phyloP scores from a whole-genome alignment of 73 alveolate species.

The Uronychia setigera region DNA sequence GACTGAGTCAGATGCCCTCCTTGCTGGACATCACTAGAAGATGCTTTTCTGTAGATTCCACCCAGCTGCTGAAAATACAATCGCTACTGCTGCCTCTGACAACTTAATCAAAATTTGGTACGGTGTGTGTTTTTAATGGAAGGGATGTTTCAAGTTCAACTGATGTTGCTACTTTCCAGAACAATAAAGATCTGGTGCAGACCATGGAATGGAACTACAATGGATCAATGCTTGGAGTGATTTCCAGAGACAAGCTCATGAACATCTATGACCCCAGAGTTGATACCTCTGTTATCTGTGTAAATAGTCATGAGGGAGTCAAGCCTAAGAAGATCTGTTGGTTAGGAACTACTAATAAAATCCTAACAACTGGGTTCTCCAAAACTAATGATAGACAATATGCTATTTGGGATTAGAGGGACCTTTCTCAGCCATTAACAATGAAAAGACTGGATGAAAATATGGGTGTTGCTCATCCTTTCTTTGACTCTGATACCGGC shows the following conservation, averaged over 20 bases:
- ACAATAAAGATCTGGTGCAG: conserved; percentile 53
- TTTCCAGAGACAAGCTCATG: conserved; percentile 83
- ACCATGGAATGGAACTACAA: conserved; percentile 91
- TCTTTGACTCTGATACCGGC: conserved; percentile 81
- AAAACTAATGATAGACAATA: conserved; percentile 84
- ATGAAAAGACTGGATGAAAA: conserved; percentile 73
- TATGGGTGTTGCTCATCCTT: conserved; percentile 87
- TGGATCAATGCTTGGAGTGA: conserved; percentile 87
- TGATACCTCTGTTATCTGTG: conserved; percentile 54
- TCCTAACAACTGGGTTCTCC: conserved; percentile 87
- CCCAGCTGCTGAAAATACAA: conserved; percentile 80
- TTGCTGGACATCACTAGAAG: conserved; percentile 92
- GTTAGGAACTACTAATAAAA: conserved; percentile 72
- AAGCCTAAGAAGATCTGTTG: conserved; percentile 87
- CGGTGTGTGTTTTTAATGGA: not conserved
- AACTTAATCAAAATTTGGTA: conserved; percentile 88
- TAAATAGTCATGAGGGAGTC: conserved; percentile 87
- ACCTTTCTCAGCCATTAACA: conserved; percentile 64
- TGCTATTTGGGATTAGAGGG: conserved; percentile 92
- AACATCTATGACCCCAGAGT: conserved; percentile 92
- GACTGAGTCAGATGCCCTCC: conserved; percentile 75
- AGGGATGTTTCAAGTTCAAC: conserved; percentile 74
- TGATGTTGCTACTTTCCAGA: conserved; percentile 31
- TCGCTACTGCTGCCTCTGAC: conserved; percentile 91
- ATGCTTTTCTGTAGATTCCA: conserved; percentile 82